These are phyloP conservation scores for Nigrospora osmanthi DNA, from an alignment of 2,329 filamentous ascomycete species.

Conservation along the genomic window DNA sequence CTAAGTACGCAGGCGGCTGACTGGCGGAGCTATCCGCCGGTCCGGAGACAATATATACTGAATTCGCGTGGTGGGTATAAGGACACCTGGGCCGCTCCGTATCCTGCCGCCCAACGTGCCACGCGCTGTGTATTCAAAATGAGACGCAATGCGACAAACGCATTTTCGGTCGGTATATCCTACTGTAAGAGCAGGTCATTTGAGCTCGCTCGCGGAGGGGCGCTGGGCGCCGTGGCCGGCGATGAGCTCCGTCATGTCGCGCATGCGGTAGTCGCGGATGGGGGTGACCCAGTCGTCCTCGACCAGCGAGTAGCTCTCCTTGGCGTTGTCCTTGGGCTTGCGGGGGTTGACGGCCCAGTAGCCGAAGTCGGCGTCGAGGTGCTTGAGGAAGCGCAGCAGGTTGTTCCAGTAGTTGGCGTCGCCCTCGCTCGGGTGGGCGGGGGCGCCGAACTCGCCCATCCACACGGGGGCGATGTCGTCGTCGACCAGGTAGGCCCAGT, in stretches of 20 bases:
- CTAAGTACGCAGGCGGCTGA: too few relatives aligned
- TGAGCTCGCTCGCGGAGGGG: too few relatives aligned
- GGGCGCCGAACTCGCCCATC: conserved; percentile 61
- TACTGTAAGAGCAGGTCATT: too few relatives aligned
- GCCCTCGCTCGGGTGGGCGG: conserved; percentile 41
- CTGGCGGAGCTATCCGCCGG: too few relatives aligned
- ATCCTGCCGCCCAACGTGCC: too few relatives aligned
- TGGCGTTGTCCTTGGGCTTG: conserved; percentile 49
- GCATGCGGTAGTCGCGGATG: conserved; percentile 54
- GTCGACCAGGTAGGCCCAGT: conserved; percentile 59
- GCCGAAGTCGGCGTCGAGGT: conserved; percentile 55
- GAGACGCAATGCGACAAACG: too few relatives aligned
- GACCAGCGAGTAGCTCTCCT: conserved; percentile 54
- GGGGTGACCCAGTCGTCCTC: conserved; percentile 58
- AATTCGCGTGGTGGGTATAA: too few relatives aligned
- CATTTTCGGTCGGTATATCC: too few relatives aligned
- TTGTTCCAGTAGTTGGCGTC: conserved; percentile 60
- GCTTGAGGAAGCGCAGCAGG: conserved; percentile 49
- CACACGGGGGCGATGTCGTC: conserved; percentile 53
- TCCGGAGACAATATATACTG: too few relatives aligned
- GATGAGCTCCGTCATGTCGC: conserved; percentile 50
- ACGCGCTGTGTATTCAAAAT: too few relatives aligned
- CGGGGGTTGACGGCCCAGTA: conserved; percentile 65
- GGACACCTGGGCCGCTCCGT: too few relatives aligned
- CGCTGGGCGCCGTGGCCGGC: conserved; percentile 10